Conservation (phyloP, 371 early-diverging fungal species). For the Rhizopus arrhizus region DNA sequence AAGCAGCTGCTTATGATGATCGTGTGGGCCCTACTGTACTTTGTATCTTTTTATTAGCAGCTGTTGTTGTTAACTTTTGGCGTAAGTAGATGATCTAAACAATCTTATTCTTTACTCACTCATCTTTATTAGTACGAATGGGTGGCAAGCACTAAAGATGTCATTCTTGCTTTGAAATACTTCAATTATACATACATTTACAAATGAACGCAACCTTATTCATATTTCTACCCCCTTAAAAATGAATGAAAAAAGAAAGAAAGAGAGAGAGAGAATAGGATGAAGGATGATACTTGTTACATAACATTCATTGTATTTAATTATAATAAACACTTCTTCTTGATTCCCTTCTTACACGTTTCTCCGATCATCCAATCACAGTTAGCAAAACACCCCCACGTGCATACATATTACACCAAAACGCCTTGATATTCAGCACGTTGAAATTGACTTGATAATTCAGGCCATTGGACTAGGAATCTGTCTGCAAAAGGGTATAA, state of each 20-base stretch:
- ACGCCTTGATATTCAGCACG: conserved; percentile 73
- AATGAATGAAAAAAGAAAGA: too few relatives aligned
- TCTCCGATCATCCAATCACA: conserved; percentile 13
- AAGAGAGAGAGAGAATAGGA: too few relatives aligned
- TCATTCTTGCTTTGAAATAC: too few relatives aligned
- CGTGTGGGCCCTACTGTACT: conserved; percentile 76
- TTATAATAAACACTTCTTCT: background rate
- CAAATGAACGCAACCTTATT: too few relatives aligned
- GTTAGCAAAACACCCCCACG: conserved; percentile 12
- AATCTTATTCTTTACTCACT: conserved; percentile 66
- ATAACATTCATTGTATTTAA: background rate
- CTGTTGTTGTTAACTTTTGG: conserved; percentile 81
- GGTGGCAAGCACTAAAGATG: conserved; percentile 22
- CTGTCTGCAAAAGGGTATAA: conserved; percentile 78
- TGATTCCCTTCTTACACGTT: background rate
- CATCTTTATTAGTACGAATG: conserved; percentile 26
- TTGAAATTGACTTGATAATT: conserved; percentile 55
- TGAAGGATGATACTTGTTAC: too few relatives aligned
- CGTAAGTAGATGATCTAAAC: conserved; percentile 67
- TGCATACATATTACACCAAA: conserved; percentile 60
- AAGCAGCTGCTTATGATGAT: conserved; percentile 62
- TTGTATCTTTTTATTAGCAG: conserved; percentile 74
- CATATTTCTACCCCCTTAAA: too few relatives aligned
- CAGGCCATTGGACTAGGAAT: conserved; percentile 93
- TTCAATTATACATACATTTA: too few relatives aligned